Percentiles rank a stretch among this genome's conserved stretches.
phyloP scores from a whole-genome alignment of 2,329 filamentous ascomycete genomes.

The Alternaria alternata region DNA sequence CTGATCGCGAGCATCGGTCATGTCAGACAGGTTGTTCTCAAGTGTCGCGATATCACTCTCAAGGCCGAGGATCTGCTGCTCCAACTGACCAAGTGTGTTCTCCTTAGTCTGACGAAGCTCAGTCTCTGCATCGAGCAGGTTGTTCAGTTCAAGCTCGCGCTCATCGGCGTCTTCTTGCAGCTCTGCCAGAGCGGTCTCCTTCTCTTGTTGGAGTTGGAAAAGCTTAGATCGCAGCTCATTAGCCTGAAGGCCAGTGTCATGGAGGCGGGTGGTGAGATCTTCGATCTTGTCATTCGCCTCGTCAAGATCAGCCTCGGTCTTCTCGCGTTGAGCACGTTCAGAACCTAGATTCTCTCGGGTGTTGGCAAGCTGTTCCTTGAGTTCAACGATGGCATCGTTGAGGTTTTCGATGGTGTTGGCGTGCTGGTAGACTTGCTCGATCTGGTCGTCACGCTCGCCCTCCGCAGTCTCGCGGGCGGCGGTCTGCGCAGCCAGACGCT shows the following conservation, averaged over 20 bases:
- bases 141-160: conserved; percentile 51
- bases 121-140: conserved; percentile 51
- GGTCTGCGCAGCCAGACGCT: conserved; percentile 47
- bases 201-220: conserved; percentile 56
- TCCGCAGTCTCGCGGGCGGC: conserved; percentile 46
- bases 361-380: conserved; percentile 50
- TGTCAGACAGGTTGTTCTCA: conserved; percentile 29
- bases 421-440: conserved; percentile 45
- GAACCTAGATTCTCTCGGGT: conserved; percentile 49
- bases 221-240: conserved; percentile 59
- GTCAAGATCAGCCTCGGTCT: conserved; percentile 55
- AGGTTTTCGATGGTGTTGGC: conserved; percentile 45
- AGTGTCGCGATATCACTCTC: conserved; percentile 42
- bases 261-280: conserved; percentile 51
- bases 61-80: conserved; percentile 46
- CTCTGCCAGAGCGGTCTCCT: conserved; percentile 49
- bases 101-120: conserved; percentile 51
- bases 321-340: conserved; percentile 55
- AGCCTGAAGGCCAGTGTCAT: conserved; percentile 54
- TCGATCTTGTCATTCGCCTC: conserved; percentile 53
- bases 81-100: conserved; percentile 43
- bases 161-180: conserved; percentile 50
- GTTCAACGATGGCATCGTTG: conserved; percentile 46
- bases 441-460: conserved; percentile 49
- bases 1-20: conserved; percentile 44